Conservation (phyloP, 2,329 filamentous ascomycete genomes). For the Camillea tinctor region DNA sequence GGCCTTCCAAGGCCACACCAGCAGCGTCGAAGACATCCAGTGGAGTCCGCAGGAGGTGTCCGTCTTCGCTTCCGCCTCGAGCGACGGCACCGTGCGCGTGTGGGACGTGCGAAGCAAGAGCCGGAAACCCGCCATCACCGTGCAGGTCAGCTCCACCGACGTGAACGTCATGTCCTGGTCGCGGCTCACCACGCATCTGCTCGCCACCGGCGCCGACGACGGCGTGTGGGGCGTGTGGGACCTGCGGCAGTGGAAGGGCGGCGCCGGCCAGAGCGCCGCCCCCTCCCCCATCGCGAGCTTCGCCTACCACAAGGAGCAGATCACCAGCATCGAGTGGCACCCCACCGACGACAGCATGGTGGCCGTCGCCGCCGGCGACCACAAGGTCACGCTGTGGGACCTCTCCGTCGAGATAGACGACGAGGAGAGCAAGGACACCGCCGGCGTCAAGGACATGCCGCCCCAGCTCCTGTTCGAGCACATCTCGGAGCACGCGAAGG, state of each 20-base stretch:
- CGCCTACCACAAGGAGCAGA: conserved; percentile 92
- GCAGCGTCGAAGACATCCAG: conserved; percentile 90
- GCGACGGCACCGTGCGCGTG: conserved; percentile 90
- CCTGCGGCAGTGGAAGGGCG: conserved; percentile 86
- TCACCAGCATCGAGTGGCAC: conserved; percentile 96
- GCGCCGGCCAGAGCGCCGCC: conserved; percentile 44
- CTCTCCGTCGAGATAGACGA: conserved; percentile 94
- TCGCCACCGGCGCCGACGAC: conserved; percentile 90
- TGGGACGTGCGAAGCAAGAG: conserved; percentile 95
- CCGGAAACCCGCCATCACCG: conserved; percentile 80
- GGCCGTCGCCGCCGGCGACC: conserved; percentile 86
- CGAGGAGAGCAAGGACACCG: conserved; percentile 89
- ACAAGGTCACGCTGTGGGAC: conserved; percentile 95
- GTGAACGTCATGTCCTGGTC: conserved; percentile 99
- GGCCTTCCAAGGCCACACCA: conserved; percentile 78
- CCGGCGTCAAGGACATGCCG: conserved; percentile 84
- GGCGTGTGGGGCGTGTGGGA: conserved; percentile 97
- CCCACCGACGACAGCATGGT: conserved; percentile 96
- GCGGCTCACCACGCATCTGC: conserved; percentile 78
- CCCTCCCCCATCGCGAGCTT: conserved; percentile 89
- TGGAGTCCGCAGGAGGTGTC: conserved; percentile 93
- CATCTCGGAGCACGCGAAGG: conserved; percentile 92
- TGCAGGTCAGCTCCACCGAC: conserved; percentile 79
- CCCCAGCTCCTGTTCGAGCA: conserved; percentile 95
- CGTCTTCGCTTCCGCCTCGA: conserved; percentile 91